Evolutionary conservation across 164 flowering plant species (phyloP), one percentile per base, ranked within the genome.

Genomic region (Piper longum): DNA sequence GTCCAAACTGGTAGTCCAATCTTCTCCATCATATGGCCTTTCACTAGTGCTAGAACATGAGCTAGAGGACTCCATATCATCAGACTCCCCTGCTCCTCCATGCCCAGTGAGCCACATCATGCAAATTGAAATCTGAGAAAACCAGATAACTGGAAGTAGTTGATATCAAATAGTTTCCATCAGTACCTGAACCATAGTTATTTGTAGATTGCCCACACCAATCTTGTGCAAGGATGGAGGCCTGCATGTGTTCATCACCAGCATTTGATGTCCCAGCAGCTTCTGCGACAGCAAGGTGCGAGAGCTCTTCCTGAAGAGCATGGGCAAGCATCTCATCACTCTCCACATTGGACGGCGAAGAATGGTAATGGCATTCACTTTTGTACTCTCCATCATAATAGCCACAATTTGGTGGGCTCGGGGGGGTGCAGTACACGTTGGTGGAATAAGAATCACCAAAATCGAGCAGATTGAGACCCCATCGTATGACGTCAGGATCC

Each of bases 401-500:
- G 52, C 56, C 62, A 43, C 62, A 58, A 51, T 80, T 77, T 66
- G 73, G 67, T 69, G 76, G 83, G 41, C 60, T 63, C 54, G 67
- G 40, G 57, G 72, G 69, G 51, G 76, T 79, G 71, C 77, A 77
- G 63, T 81, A 85, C 26, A 72, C 82, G 56, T 68, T 72, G 70
- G 74, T 78, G 19, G 75, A 69, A 17, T 40, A 66, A 2, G 70
- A 73, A 6, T 82, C 77, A 58, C 87, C 80, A 43, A 84, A 75
- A 16, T 79, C 81, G 65, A 90, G 80, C 70, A 85, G 79, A 78
- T 82, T 82, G 59, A 85, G 85, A 69, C 89, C 84, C 97, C 97
- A 87, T 57, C 70, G 78, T 68, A 82, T 73, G 73, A 88, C 83
- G 75, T 90, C 97, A 26, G 88, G 77, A 74, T 88, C 97, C 72